Evolutionary conservation across 2,329 filamentous ascomycete genomes (phyloP), one percentile per base, ranked within the genome.

Genomic region (Colletotrichum paranaense): DNA sequence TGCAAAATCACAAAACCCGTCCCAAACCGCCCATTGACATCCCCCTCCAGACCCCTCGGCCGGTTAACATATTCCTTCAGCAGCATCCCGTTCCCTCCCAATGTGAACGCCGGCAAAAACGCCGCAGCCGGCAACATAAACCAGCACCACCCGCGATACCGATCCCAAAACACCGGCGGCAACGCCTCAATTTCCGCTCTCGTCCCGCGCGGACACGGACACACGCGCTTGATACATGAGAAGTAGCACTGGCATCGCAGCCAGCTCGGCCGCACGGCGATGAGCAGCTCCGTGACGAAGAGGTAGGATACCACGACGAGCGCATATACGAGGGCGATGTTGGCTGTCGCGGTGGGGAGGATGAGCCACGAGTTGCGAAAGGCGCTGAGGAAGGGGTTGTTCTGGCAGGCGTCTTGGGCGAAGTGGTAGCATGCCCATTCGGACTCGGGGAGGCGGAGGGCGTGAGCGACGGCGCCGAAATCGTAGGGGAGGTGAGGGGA

Each of bases 241-340:
- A 72, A 75, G 56, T 73, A 69, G 62, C 72, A 75, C 22, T 46
- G 65, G 65, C 74, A 75, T 7, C 49, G 49, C 64, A 75, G 53
- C 57, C 60, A 69, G 55, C 65, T 60, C 22, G 74, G 74, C 19
- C 72, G 74, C 2, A 9, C 57, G 19, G 14, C 26, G 19, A 73
- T 57, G n/a, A 68, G 59, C 5, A 66, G 1, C 16, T 75, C 74
- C n/a, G 46, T 11, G 4, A 52, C 2, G 11, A 66, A 19, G 16
- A 74, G 2, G n/a, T 26, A 7, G 32, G 11, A 9, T 24, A 72
- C 9, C 12, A 55, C 14, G 9, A 53, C 1, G 38, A 75, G 12
- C 11, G 59, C 35, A 4, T 67, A 63, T 56, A 11, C 6, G 16
- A 60, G 32, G 9, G 62, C 14, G 28, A 72, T 2, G 32, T 26